phyloP scores from a whole-genome alignment of 176 grass and related monocot genomes.

The Pontederia crassipes region DNA sequence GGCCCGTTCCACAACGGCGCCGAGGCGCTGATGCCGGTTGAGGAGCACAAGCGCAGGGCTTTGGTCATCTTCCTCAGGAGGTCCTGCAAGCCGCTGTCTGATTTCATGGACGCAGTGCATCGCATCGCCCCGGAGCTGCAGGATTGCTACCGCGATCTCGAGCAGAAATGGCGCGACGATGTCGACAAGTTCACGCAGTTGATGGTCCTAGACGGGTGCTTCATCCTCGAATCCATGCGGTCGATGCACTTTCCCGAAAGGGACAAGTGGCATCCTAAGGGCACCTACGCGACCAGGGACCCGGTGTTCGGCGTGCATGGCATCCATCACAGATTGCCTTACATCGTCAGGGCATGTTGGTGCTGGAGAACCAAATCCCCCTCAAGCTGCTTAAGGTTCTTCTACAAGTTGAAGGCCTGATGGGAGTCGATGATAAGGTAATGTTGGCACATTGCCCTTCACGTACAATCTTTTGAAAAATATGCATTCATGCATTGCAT shows the following conservation, averaged over 20 bases:
- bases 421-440: too few relatives aligned
- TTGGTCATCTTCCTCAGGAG: conserved; percentile 54
- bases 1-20: conserved; percentile 65
- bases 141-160: conserved; percentile 33
- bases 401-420: conserved; percentile 32
- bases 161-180: conserved; percentile 19
- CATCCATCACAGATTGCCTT: conserved; percentile 52
- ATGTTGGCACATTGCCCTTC: too few relatives aligned
- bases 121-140: conserved; percentile 20
- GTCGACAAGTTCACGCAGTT: conserved; percentile 33
- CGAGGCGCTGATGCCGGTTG: conserved; percentile 30
- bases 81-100: conserved; percentile 13
- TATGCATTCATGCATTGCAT: too few relatives aligned
- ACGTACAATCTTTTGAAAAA: too few relatives aligned
- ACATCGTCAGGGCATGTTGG: conserved; percentile 61
- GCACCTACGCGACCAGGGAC: conserved; percentile 51
- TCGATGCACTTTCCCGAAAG: background rate
- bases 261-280: background rate
- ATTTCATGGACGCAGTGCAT: conserved; percentile 35
- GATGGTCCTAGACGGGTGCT: conserved; percentile 70
- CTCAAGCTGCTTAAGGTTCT: conserved; percentile 46
- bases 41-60: conserved; percentile 67
- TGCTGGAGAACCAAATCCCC: conserved; percentile 79
- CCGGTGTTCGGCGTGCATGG: conserved; percentile 69
- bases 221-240: conserved; percentile 63